Evolutionary conservation across 2,329 filamentous ascomycete species (phyloP).

Genomic region (Stachybotrys echinatus): DNA sequence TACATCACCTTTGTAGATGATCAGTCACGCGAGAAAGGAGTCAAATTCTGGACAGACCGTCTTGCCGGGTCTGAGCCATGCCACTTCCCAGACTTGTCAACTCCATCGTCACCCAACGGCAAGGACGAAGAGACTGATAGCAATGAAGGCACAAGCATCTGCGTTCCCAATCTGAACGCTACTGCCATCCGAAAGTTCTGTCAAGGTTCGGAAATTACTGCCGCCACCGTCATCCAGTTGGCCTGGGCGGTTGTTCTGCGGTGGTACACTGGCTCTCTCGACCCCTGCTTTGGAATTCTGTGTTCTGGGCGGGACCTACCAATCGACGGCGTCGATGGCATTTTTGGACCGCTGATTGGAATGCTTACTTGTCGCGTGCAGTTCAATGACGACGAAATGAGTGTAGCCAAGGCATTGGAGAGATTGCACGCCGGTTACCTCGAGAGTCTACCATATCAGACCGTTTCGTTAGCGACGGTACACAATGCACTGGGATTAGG

Average conservation of each 20-base stretch:
- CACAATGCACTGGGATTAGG: conserved; percentile 25
- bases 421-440: too few species aligned
- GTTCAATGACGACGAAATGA: conserved; percentile 27
- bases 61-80: too few species aligned
- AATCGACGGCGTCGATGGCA: conserved; percentile 38
- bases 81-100: too few species aligned
- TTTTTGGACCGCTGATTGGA: conserved; percentile 48
- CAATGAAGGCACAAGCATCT: conserved; percentile 5
- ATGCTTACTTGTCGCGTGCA: conserved; percentile 46
- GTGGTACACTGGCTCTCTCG: conserved; percentile 37
- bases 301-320: conserved; percentile 47
- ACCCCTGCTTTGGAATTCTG: conserved; percentile 50
- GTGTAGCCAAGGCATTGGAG: too few species aligned
- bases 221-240: conserved; percentile 44
- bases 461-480: conserved; percentile 41
- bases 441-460: conserved; percentile 40
- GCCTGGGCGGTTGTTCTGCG: conserved; percentile 46
- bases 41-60: too few species aligned
- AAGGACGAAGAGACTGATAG: too few species aligned
- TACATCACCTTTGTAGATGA: too few species aligned
- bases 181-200: conserved; percentile 26
- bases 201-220: conserved; percentile 33
- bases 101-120: too few species aligned
- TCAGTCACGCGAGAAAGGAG: too few species aligned
- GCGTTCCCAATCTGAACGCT: conserved; percentile 6